phyloP scores from a whole-genome alignment of 2,329 filamentous ascomycete genomes.

The Microcera coccophila region DNA sequence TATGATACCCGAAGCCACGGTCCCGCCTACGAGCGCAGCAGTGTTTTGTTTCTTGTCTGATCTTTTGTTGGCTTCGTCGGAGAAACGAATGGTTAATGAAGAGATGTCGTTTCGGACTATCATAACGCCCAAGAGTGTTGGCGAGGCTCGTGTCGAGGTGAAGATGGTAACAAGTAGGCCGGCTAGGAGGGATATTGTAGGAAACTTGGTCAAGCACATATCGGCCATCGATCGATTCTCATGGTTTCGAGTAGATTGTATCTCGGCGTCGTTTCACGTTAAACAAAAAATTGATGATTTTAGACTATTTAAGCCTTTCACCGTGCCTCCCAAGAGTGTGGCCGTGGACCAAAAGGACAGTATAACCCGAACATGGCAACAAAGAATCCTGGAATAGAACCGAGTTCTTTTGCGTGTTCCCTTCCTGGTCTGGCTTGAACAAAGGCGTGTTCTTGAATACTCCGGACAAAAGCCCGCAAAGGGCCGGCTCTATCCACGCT shows the following conservation, averaged over 20 bases:
- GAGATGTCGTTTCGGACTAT: neutral
- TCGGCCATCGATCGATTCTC: slow-evolving; percentile 8
- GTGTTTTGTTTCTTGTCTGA: slow-evolving; percentile 3
- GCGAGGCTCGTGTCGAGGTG: slow-evolving; percentile 8
- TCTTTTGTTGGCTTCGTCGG: neutral
- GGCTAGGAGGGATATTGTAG: slow-evolving; percentile 2
- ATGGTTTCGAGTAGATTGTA: neutral
- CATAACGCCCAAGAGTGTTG: slow-evolving; percentile 1
- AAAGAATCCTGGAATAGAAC: neutral
- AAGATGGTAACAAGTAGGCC: slow-evolving; percentile 8
- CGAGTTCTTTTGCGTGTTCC: neutral
- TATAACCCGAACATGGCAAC: neutral
- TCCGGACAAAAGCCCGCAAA: no score
- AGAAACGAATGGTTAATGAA: neutral
- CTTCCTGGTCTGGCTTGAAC: no score
- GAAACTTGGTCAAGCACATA: slow-evolving; percentile 2
- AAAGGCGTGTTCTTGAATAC: no score
- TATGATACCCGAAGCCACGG: slow-evolving; percentile 15
- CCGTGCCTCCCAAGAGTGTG: neutral
- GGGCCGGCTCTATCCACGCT: no score
- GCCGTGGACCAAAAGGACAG: neutral
- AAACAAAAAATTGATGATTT: neutral
- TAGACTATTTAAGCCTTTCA: neutral
- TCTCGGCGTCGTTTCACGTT: neutral
- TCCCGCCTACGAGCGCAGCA: slow-evolving; percentile 19